Evolutionary conservation across 495 filamentous ascomycete genomes (phyloP).

Genomic region (Sabuloglossum arenarium): DNA sequence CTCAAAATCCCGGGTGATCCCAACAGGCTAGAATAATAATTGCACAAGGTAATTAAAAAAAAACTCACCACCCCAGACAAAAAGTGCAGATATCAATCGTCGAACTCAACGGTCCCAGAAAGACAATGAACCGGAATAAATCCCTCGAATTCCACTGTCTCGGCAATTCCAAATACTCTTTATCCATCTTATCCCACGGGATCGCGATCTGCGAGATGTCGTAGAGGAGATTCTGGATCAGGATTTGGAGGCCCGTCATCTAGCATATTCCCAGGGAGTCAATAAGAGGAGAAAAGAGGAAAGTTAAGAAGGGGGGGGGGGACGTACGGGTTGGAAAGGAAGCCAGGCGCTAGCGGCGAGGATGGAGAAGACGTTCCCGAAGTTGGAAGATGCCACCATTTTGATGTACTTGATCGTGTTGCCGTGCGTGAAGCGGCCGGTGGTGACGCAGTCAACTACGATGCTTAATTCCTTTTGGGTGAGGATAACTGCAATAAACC

Average conservation of each 20-base stretch:
- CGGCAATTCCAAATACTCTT: background rate
- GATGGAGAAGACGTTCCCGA: constrained; percentile 3
- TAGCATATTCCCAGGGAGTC: too few species aligned
- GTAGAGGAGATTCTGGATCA: constrained; percentile 2
- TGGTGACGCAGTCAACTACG: background rate
- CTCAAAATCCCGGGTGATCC: too few species aligned
- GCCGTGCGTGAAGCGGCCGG: background rate
- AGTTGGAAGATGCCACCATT: constrained; percentile 4
- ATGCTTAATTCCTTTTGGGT: background rate
- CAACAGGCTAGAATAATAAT: too few species aligned
- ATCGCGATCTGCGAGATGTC: constrained; percentile 2
- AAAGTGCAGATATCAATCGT: constrained; percentile 5
- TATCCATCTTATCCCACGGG: constrained; percentile 1
- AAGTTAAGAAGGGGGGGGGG: background rate
- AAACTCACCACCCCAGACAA: background rate
- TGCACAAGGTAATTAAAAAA: background rate
- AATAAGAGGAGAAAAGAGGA: too few species aligned
- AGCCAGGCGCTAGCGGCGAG: constrained; percentile 3
- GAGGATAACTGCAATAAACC: constrained; percentile 1
- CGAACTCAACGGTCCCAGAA: background rate
- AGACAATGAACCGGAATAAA: background rate
- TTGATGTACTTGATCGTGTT: constrained; percentile 5
- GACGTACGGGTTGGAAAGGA: background rate
- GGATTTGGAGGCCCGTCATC: constrained; percentile 3
- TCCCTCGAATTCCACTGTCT: background rate